Percentiles rank a stretch among this genome's conserved stretches.
phyloP scores from a whole-genome alignment of 106 monocot species.

The Platanthera zijinensis region DNA sequence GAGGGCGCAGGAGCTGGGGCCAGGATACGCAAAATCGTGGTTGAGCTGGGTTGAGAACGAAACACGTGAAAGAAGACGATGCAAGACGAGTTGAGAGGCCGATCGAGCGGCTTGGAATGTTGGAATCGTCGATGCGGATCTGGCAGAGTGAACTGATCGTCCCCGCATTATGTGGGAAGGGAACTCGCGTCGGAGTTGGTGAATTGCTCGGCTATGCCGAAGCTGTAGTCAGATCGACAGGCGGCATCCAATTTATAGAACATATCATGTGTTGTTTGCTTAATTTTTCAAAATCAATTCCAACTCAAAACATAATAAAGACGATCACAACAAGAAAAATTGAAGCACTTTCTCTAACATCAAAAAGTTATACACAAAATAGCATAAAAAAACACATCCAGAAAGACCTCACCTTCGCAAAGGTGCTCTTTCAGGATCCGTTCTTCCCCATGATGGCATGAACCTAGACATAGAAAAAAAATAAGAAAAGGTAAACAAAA shows the following conservation, averaged over 20 bases:
- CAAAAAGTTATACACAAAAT: not conserved
- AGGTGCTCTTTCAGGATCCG: constrained; percentile 92
- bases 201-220: too few relatives aligned
- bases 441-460: constrained; percentile 97
- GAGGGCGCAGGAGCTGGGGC: too few relatives aligned
- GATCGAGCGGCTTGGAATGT: too few relatives aligned
- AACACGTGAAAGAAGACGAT: too few relatives aligned
- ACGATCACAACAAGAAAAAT: not conserved
- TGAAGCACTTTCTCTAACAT: not conserved
- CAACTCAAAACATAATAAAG: not conserved
- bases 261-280: not conserved
- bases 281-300: not conserved
- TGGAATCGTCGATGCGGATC: too few relatives aligned
- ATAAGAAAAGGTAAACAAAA: not conserved
- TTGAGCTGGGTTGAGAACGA: too few relatives aligned
- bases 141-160: too few relatives aligned
- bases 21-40: too few relatives aligned
- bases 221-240: too few relatives aligned
- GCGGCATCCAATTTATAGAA: not conserved
- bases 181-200: too few relatives aligned
- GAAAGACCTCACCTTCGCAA: constrained; percentile 54
- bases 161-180: too few relatives aligned
- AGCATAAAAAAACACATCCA: not conserved
- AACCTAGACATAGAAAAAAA: constrained; percentile 32
- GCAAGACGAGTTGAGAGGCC: too few relatives aligned